phyloP scores from a whole-genome alignment of 805 yeast species.

The Yarrowia bubula region DNA sequence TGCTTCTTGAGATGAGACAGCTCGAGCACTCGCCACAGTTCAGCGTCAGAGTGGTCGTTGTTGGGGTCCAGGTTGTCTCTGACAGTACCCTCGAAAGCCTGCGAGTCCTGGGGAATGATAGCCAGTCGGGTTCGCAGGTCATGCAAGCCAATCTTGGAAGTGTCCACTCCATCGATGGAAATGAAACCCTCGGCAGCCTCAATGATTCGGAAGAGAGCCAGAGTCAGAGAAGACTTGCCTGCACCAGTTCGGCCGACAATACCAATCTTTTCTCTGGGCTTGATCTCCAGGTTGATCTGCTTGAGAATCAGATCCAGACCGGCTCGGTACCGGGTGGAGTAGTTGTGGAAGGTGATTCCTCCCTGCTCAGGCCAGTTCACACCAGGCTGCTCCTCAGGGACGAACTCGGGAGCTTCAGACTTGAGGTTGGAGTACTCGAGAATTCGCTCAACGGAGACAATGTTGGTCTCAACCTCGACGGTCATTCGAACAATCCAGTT shows the following conservation, averaged over 20 bases:
- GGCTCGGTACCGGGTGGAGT: constrained; percentile 80
- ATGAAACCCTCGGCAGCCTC: constrained; percentile 73
- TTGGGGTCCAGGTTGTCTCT: constrained; percentile 88
- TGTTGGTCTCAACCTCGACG: constrained; percentile 95
- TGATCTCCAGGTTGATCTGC: constrained; percentile 59
- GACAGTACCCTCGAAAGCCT: constrained; percentile 82
- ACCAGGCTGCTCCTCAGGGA: constrained; percentile 66
- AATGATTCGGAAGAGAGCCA: constrained; percentile 81
- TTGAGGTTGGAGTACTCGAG: constrained; percentile 77
- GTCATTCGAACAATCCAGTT: constrained; percentile 99
- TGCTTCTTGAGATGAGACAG: constrained; percentile 74
- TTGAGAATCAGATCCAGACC: constrained; percentile 78
- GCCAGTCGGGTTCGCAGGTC: constrained; percentile 77
- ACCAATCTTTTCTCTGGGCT: constrained; percentile 81
- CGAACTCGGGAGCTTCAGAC: constrained; percentile 79
- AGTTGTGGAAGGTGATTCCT: constrained; percentile 61
- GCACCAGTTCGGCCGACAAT: constrained; percentile 98
- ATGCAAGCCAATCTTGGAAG: constrained; percentile 64
- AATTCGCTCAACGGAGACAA: constrained; percentile 94
- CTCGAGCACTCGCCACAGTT: constrained; percentile 78
- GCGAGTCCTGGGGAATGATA: constrained; percentile 93
- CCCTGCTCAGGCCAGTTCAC: constrained; percentile 73
- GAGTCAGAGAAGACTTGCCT: constrained; percentile 82
- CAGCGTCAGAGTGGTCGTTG: constrained; percentile 61
- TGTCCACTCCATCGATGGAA: constrained; percentile 66